Evolutionary conservation across 2,329 filamentous ascomycete species (phyloP).

Genomic region (Penicillium occitanis): DNA sequence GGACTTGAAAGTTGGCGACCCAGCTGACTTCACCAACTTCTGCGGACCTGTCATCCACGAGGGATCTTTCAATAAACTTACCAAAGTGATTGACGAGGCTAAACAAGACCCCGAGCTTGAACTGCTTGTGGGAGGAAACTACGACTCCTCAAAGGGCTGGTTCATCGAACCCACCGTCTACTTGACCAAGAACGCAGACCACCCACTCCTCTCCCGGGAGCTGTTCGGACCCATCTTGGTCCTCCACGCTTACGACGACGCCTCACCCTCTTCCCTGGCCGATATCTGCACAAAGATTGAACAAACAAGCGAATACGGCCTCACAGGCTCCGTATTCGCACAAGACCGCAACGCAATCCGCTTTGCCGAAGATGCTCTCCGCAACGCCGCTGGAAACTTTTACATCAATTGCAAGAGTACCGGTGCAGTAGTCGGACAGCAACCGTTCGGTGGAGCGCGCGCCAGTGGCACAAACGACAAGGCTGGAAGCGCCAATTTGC

Average conservation of each 20-base stretch:
- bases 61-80: slow-evolving; percentile 76
- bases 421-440: slow-evolving; percentile 70
- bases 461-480: slow-evolving; percentile 73
- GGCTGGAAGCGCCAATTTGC: slow-evolving; percentile 64
- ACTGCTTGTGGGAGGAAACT: slow-evolving; percentile 71
- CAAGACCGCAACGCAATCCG: slow-evolving; percentile 38
- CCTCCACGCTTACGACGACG: slow-evolving; percentile 75
- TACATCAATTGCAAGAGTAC: slow-evolving; percentile 56
- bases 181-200: slow-evolving; percentile 68
- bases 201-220: slow-evolving; percentile 73
- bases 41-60: slow-evolving; percentile 85
- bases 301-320: slow-evolving; percentile 41
- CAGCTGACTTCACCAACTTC: slow-evolving; percentile 73
- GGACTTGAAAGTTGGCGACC: slow-evolving; percentile 68
- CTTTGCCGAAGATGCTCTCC: slow-evolving; percentile 39
- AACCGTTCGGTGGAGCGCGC: slow-evolving; percentile 68
- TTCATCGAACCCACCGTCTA: slow-evolving; percentile 84
- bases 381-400: slow-evolving; percentile 43
- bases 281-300: slow-evolving; percentile 56
- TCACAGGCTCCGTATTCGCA: slow-evolving; percentile 47
- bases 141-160: slow-evolving; percentile 76
- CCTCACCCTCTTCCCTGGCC: slow-evolving; percentile 56
- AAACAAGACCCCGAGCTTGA: slow-evolving; percentile 71
- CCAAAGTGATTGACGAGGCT: slow-evolving; percentile 73
- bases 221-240: slow-evolving; percentile 79